A percentile compares a stretch with the other conserved stretches of the same genome.
Conservation (phyloP, 148 eudicot genomes). For the Fagopyrum homotropicum region DNA sequence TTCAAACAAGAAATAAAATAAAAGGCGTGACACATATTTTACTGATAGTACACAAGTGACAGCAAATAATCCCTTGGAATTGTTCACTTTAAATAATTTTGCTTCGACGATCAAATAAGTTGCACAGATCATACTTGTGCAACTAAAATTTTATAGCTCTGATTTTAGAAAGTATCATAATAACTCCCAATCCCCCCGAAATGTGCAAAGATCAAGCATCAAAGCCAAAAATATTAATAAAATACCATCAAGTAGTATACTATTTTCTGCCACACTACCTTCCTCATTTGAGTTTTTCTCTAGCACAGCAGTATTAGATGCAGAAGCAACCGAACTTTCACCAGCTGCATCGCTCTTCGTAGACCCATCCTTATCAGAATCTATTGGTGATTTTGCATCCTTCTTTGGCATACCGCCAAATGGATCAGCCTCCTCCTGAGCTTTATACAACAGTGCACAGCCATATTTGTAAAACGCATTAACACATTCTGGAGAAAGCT, state of each 20-base stretch:
- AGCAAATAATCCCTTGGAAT: neutral
- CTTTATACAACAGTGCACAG: constrained; percentile 78
- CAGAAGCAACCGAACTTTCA: constrained; percentile 59
- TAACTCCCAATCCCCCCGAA: neutral
- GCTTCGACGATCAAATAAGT: neutral
- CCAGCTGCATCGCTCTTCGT: constrained; percentile 25
- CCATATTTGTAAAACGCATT: constrained; percentile 75
- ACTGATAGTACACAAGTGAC: neutral
- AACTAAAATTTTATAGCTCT: neutral
- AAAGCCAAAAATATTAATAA: neutral
- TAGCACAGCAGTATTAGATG: constrained; percentile 33
- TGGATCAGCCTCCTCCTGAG: constrained; percentile 95
- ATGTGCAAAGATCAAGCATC: neutral
- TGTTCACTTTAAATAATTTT: neutral
- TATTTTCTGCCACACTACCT: constrained; percentile 35
- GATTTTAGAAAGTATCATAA: neutral
- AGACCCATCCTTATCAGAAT: constrained; percentile 42
- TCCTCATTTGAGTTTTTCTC: constrained; percentile 37
- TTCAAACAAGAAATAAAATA: neutral
- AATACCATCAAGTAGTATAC: constrained; percentile 20
- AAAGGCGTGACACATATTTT: neutral
- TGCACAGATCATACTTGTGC: neutral
- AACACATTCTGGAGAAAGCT: constrained; percentile 85
- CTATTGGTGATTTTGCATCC: constrained; percentile 48
- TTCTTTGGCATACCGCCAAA: constrained; percentile 72